These are phyloP conservation scores for Eruca vesicaria DNA, from an alignment of 441 rosid genomes.

Conservation along the genomic window DNA sequence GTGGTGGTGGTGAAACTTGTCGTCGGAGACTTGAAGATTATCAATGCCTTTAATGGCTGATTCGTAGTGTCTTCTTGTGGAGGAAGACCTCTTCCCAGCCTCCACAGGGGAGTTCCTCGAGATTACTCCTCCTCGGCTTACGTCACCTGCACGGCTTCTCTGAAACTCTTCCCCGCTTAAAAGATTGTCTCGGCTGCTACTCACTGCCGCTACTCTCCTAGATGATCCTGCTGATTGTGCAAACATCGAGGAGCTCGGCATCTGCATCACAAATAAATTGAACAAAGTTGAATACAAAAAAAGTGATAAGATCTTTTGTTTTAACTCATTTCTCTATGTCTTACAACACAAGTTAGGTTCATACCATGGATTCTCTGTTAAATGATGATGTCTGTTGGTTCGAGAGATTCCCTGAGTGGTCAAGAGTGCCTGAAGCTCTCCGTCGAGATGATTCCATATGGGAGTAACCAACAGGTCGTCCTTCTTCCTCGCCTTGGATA, in stretches of 20 bases:
- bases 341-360: no score
- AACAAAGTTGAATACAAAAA: not conserved
- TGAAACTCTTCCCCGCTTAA: conserved; percentile 23
- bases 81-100: conserved; percentile 45
- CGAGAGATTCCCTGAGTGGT: conserved; percentile 46
- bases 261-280: not conserved
- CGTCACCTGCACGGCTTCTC: conserved; percentile 39
- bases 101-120: conserved; percentile 40
- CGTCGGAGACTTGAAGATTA: conserved; percentile 61
- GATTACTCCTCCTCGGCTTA: conserved; percentile 43
- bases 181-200: conserved; percentile 44
- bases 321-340: not conserved
- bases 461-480: conserved; percentile 30
- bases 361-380: conserved; percentile 52
- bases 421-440: conserved; percentile 51
- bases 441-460: conserved; percentile 50
- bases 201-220: conserved; percentile 1
- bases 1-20: conserved; percentile 48
- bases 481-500: conserved; percentile 56
- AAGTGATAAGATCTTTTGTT: not conserved
- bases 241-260: conserved; percentile 5
- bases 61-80: conserved; percentile 68
- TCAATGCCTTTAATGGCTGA: conserved; percentile 70
- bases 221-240: conserved; percentile 16
- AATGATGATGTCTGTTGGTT: conserved; percentile 49